Evolutionary conservation across 352 stramenopile genomes (phyloP).

Genomic region (Pythium periplocum): DNA sequence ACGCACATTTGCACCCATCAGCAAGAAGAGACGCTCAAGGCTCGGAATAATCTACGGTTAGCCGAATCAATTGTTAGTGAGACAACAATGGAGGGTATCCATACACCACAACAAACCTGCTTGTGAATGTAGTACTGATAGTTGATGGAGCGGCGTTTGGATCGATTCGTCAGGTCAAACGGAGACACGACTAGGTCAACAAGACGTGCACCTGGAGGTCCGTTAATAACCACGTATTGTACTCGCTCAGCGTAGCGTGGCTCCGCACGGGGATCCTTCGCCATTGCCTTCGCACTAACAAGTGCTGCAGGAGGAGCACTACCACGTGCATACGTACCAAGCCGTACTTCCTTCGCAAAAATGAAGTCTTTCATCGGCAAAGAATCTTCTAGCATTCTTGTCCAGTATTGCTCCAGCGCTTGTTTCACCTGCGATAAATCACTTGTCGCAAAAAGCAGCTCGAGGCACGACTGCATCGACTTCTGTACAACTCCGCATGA

Average conservation of each 20-base stretch:
- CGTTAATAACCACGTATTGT: constrained; percentile 89
- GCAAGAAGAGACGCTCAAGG: constrained; percentile 77
- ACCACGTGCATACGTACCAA: constrained; percentile 65
- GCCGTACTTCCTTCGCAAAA: constrained; percentile 81
- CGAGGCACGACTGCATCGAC: constrained; percentile 57
- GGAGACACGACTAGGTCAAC: constrained; percentile 87
- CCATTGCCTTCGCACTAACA: constrained; percentile 76
- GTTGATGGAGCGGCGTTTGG: constrained; percentile 65
- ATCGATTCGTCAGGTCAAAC: constrained; percentile 51
- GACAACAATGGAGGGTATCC: no score
- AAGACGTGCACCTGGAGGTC: constrained; percentile 73
- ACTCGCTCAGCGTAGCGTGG: constrained; percentile 84
- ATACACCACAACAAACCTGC: constrained; percentile 18
- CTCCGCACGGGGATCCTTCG: constrained; percentile 66
- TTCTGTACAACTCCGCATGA: constrained; percentile 86
- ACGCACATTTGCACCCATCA: constrained; percentile 74
- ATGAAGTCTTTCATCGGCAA: constrained; percentile 75
- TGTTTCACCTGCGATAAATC: constrained; percentile 72
- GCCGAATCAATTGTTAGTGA: no score
- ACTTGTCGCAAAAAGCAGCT: constrained; percentile 59
- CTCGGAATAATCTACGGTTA: constrained; percentile 37
- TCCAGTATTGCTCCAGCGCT: constrained; percentile 56
- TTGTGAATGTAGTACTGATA: constrained; percentile 93
- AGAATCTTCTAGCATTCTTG: constrained; percentile 55
- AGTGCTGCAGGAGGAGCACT: constrained; percentile 73